Conservation (phyloP, 805 yeast genomes). For the Wickerhamomyces bisporus region DNA sequence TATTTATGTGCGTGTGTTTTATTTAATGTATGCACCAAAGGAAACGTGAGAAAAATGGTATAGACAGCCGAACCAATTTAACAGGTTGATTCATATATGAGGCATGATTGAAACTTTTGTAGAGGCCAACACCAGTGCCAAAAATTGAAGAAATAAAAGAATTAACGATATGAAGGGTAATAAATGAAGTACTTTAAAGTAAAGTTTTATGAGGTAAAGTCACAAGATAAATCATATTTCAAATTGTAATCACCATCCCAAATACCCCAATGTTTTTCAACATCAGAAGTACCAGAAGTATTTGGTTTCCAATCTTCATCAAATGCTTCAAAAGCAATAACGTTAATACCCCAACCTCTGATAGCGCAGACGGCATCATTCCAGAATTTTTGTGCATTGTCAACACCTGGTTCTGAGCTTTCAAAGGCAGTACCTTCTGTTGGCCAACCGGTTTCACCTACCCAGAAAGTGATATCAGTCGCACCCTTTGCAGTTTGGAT, state of each 20-base stretch:
- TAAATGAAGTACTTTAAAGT: too few species aligned
- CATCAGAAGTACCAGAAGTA: slow-evolving; percentile 78
- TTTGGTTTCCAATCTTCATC: slow-evolving; percentile 97
- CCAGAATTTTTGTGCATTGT: slow-evolving; percentile 80
- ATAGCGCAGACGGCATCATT: slow-evolving; percentile 85
- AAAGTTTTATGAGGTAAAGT: slow-evolving; percentile 35
- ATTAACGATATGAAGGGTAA: too few species aligned
- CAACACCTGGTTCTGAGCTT: slow-evolving; percentile 58
- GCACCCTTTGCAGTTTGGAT: slow-evolving; percentile 84
- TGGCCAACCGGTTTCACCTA: slow-evolving; percentile 98
- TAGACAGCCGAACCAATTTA: too few species aligned
- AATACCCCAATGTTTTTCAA: slow-evolving; percentile 95
- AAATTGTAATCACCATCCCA: slow-evolving; percentile 47
- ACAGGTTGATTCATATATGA: too few species aligned
- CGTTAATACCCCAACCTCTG: slow-evolving; percentile 94
- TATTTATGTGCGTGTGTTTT: too few species aligned
- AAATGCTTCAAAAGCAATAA: slow-evolving; percentile 88
- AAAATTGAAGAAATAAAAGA: too few species aligned
- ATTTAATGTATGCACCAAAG: too few species aligned
- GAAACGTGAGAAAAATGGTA: too few species aligned
- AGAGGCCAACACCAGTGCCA: too few species aligned
- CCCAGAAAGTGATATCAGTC: slow-evolving; percentile 85
- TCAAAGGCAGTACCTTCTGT: slow-evolving; percentile 74
- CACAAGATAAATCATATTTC: slow-evolving; percentile 46
- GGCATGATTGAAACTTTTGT: too few species aligned